phyloP scores from a whole-genome alignment of 2,329 filamentous ascomycete genomes.

The Calonectria pteridis region DNA sequence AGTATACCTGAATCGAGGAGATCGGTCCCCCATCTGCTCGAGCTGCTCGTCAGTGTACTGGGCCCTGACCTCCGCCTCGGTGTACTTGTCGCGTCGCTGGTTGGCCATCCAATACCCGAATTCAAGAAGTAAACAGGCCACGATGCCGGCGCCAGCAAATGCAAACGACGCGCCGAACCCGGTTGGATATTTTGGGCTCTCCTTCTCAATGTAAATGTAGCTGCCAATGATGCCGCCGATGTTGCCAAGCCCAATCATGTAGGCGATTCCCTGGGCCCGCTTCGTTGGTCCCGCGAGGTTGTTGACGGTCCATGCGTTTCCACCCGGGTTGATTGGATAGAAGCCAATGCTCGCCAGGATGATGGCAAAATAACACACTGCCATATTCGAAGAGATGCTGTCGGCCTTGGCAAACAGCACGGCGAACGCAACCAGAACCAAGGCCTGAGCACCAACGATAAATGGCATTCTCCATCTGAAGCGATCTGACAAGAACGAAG shows the following conservation, averaged over 20 bases:
- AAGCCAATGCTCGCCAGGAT: slow-evolving; percentile 48
- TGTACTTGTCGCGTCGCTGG: slow-evolving; percentile 39
- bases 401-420: slow-evolving; percentile 38
- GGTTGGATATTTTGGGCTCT: slow-evolving; percentile 52
- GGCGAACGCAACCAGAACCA: slow-evolving; percentile 46
- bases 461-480: slow-evolving; percentile 51
- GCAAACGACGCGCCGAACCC: slow-evolving; percentile 42
- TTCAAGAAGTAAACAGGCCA: slow-evolving; percentile 35
- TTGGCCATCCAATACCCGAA: slow-evolving; percentile 38
- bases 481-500: slow-evolving; percentile 46
- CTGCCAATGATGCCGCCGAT: slow-evolving; percentile 46
- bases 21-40: slow-evolving; percentile 48
- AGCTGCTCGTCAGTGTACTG: slow-evolving; percentile 49
- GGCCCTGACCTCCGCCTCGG: slow-evolving; percentile 41
- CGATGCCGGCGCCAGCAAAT: slow-evolving; percentile 34
- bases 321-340: slow-evolving; percentile 50
- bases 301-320: slow-evolving; percentile 52
- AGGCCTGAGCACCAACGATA: slow-evolving; percentile 45
- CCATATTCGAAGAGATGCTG: slow-evolving; percentile 33
- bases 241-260: slow-evolving; percentile 48
- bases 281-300: slow-evolving; percentile 51
- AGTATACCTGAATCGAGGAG: slow-evolving; percentile 45
- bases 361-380: slow-evolving; percentile 37
- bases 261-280: slow-evolving; percentile 51
- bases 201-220: slow-evolving; percentile 44